Evolutionary conservation across 768 basidiomycete species (phyloP).

Genomic region (Roridomyces roridus): DNA sequence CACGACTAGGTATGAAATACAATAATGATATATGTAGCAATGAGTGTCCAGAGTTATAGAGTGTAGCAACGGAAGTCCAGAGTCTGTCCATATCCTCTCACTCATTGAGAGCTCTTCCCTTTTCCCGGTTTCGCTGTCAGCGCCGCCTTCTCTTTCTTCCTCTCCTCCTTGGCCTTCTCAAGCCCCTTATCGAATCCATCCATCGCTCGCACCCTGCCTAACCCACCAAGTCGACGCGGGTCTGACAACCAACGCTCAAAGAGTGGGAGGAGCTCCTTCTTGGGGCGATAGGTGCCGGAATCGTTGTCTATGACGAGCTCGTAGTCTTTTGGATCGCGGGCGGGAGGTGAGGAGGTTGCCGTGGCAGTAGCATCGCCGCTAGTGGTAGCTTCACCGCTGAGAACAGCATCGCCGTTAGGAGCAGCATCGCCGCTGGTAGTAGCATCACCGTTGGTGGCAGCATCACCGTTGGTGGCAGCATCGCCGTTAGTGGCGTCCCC

Average conservation of each 20-base stretch:
- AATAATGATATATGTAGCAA: no score
- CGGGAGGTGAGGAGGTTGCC: neutral
- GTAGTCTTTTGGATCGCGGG: constrained; percentile 39
- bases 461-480: no score
- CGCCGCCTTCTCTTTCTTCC: constrained; percentile 36
- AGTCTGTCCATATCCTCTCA: no score
- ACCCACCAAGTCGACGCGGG: constrained; percentile 39
- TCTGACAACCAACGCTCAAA: constrained; percentile 42
- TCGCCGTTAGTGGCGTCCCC: no score
- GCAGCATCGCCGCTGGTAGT: no score
- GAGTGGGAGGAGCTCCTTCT: constrained; percentile 42
- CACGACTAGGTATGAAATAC: no score
- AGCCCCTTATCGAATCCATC: constrained; percentile 42
- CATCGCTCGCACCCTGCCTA: constrained; percentile 43
- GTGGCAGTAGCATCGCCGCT: neutral
- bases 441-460: no score
- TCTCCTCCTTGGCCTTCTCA: constrained; percentile 18
- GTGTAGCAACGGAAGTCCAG: no score
- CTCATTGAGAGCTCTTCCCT: no score
- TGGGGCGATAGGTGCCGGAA: constrained; percentile 52
- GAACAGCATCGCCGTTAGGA: no score
- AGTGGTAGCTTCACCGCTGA: neutral
- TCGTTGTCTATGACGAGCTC: constrained; percentile 56
- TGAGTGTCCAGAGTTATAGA: no score
- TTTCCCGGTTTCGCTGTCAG: neutral